Base-by-base conservation (phyloP, 2,329 filamentous ascomycete genomes). In the Colletotrichum sp. region DNA sequence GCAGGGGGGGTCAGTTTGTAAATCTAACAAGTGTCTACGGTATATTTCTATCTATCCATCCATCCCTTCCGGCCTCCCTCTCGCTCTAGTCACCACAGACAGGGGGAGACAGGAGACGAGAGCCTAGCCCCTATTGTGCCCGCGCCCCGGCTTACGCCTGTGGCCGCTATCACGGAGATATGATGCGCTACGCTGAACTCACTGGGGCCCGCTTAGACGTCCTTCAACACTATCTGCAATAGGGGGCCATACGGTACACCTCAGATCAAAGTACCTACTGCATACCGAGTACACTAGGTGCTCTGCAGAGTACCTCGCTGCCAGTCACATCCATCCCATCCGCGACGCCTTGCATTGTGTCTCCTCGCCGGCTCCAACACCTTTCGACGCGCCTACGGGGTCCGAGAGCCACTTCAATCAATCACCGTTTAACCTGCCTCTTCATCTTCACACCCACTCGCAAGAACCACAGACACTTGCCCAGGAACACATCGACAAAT, bases 401-500 rank as follows among this genome's bases (percentile, higher is more conserved):
- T n/a, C 55, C 55, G 71, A 36, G 71, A 69, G 55, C 71, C 21
- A 10, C 28, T 60, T 7, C 55, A 57, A 24, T 34, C 52, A 36
- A 36, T 68, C 36, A 61, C 10, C 24, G 16, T 16, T 39, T 8
- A 34, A 21, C 43, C 43, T 52, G 68, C 12, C 36, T 26, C n/a
- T 9, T 21, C 24, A 32, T 30, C 24, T 24, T 57, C 71, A 55
- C 55, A 57, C 65, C 30, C 36, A 55, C 57, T 57, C 66, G 28
- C 14, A 21, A 66, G 43, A 66, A 36, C 55, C 55, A 43, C 30
- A 63, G 30, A 57, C 59, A 57, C 57, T 64, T 43, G 30, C 24
- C 43, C 66, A 64, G 59, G 59, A 73, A 73, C 71, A 48, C 71
- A 70, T 59, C 57, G 57, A 60, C 26, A 71, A 48, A n/a, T 65